Evolutionary conservation across 202 grass and related monocot genomes (phyloP).

Genomic region (Sporobolus alterniflorus): DNA sequence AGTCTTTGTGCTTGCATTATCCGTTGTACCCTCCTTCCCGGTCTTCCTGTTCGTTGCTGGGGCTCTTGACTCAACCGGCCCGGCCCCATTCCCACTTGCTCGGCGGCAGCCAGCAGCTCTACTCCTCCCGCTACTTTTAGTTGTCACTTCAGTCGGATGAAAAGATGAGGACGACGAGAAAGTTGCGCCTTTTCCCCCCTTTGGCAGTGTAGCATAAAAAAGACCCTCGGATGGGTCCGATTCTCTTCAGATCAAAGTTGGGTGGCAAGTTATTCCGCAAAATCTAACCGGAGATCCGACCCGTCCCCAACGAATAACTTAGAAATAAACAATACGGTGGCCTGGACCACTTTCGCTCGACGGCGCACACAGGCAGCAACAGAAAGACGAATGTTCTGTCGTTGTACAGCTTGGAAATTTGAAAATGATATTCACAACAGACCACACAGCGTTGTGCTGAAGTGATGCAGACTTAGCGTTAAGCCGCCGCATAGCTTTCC

Average conservation of each 20-base stretch:
- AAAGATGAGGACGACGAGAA: not conserved
- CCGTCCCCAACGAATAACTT: conserved; percentile 20
- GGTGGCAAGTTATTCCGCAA: conserved; percentile 9
- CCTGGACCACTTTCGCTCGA: not conserved
- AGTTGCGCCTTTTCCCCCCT: not conserved
- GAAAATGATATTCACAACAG: too few relatives aligned
- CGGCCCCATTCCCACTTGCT: not conserved
- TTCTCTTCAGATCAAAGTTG: conserved; percentile 25
- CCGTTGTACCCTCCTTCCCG: too few relatives aligned
- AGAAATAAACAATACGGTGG: not conserved
- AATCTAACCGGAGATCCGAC: conserved; percentile 30
- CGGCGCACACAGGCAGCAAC: not conserved
- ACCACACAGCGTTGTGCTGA: not conserved
- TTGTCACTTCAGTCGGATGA: conserved; percentile 12
- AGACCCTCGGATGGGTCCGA: not conserved
- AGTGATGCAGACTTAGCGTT: too few relatives aligned
- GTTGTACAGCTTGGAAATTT: too few relatives aligned
- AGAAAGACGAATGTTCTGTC: too few relatives aligned
- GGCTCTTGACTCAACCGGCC: not conserved
- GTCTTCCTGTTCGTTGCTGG: not conserved
- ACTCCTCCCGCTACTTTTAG: not conserved
- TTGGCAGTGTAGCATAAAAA: not conserved
- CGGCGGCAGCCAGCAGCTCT: not conserved
- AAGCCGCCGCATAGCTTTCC: too few relatives aligned
- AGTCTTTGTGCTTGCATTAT: too few relatives aligned